Percentiles rank a stretch among this genome's conserved stretches.
Evolutionary conservation across 139 green algal genomes (phyloP).

Genomic region (Chlorella sorokiniana): DNA sequence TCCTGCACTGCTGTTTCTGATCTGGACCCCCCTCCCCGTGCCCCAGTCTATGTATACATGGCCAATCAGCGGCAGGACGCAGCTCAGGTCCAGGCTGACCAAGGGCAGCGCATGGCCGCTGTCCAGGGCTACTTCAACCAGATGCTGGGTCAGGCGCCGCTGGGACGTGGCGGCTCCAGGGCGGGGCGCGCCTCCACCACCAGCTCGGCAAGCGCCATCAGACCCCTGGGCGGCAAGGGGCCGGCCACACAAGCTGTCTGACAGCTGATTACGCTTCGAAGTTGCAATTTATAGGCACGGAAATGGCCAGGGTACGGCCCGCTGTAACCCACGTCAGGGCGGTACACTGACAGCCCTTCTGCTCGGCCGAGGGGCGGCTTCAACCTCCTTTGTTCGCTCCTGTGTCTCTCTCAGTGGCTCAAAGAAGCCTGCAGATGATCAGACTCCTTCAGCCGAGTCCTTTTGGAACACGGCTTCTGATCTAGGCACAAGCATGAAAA

Average conservation of each 20-base stretch:
- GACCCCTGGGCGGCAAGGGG: slow-evolving; percentile 4
- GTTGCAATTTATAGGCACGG: no score
- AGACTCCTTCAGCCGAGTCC: no score
- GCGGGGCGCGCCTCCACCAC: neutral
- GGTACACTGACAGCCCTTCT: no score
- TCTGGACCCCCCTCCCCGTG: neutral
- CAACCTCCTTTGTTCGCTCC: no score
- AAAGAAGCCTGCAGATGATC: no score
- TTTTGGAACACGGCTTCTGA: no score
- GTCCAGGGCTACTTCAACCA: neutral
- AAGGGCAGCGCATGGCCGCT: neutral
- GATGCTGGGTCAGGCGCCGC: neutral
- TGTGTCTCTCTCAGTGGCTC: no score
- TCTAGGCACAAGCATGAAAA: slow-evolving; percentile 34
- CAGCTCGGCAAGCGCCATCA: neutral
- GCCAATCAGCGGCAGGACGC: neutral
- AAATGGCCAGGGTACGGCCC: no score
- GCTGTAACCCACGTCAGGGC: no score
- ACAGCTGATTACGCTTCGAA: no score
- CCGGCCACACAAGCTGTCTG: neutral
- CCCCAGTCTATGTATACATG: neutral
- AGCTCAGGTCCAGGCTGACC: neutral
- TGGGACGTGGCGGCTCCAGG: neutral
- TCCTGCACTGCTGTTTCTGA: neutral
- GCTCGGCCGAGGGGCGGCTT: no score